Base-by-base conservation (phyloP, 176 grass and related monocot genomes). In the Avena sativa region DNA sequence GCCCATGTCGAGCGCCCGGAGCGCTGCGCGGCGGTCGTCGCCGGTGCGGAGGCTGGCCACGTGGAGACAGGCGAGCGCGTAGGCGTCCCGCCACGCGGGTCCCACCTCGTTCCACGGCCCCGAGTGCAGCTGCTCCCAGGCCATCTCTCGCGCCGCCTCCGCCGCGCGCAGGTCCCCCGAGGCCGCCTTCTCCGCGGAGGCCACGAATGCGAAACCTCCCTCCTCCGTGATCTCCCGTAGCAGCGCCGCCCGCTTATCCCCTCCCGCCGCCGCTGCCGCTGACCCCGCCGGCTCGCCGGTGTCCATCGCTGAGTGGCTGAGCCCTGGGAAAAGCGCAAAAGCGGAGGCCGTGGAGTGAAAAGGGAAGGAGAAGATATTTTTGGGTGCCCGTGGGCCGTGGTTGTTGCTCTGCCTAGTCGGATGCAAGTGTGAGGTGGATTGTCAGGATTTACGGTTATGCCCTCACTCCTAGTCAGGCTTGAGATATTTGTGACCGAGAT, bases 41-140 rank as follows among this genome's bases (percentile, higher is more conserved):
- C 1, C 71, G 32, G 2, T 61, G 11, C 83, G 81, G 70, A 98
- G 74, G 9, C 65, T 84, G 53, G 93, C 93, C 49, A 94, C 93
- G 49, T 95, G 88, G 62, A 98, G 89, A 84, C 96, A 98, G 34
- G 96, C 90, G 88, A 98, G 91, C 64, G 92, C 92, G 85, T 98
- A 94, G 65, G 96, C 96, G 61, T 92, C 92, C 86, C 87, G 56
- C 96, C 96, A 98, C 8, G 92, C 87, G 40, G 59, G 50, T 5
- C 71, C 91, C 75, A 95, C 92, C 81, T 92, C 93, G 84, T 84
- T 57, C 85, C 96, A 85, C 1, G 93, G 96, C 47, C 90, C 87
- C 8, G 90, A 92, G 90, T 98, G 96, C 58, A 98, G 92, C 81
- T 98, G 96, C 88, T 98, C 93, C 96, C 96, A 96, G 32, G 96